phyloP scores from a whole-genome alignment of 2,329 filamentous ascomycete genomes.

The Phaeophleospora eucalypticola region DNA sequence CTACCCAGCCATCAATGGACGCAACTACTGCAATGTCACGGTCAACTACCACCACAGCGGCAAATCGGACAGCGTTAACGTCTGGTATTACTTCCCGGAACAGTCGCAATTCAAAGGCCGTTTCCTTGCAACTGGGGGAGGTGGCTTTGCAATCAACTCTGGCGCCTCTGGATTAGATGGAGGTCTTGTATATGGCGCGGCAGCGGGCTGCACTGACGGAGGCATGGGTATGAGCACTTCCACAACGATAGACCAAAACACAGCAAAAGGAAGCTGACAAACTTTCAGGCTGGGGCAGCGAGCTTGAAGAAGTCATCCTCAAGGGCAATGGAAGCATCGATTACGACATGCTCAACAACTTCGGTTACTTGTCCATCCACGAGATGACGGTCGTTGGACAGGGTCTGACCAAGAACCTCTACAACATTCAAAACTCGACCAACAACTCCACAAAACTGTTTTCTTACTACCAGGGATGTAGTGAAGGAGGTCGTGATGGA shows the following conservation, averaged over 20 bases:
- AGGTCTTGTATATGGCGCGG: conserved; percentile 47
- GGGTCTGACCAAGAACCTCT: conserved; percentile 40
- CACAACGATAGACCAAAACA: no score
- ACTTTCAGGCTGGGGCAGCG: conserved; percentile 6
- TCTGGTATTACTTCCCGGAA: conserved; percentile 43
- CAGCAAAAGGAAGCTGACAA: no score
- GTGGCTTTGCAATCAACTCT: conserved; percentile 37
- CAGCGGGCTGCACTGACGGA: conserved; percentile 47
- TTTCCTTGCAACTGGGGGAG: conserved; percentile 46
- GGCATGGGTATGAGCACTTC: no score
- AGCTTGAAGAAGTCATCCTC: conserved; percentile 6
- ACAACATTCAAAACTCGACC: conserved; percentile 23
- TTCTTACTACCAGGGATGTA: conserved; percentile 54
- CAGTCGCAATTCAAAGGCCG: conserved; percentile 44
- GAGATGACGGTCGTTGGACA: conserved; percentile 51
- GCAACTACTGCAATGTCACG: conserved; percentile 15
- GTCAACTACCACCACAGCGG: conserved; percentile 11
- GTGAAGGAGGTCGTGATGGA: conserved; percentile 50
- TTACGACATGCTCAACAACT: conserved; percentile 48
- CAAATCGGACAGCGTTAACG: conserved; percentile 25
- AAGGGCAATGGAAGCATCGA: conserved; percentile 47
- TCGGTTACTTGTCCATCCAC: conserved; percentile 49
- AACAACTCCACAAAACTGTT: no score
- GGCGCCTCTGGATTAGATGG: conserved; percentile 21
- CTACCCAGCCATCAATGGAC: conserved; percentile 11